Percentiles rank a stretch among this genome's conserved stretches.
These are phyloP conservation scores for Pyrenophora teres DNA, from an alignment of 2,329 filamentous ascomycete genomes.

Conservation along the genomic window DNA sequence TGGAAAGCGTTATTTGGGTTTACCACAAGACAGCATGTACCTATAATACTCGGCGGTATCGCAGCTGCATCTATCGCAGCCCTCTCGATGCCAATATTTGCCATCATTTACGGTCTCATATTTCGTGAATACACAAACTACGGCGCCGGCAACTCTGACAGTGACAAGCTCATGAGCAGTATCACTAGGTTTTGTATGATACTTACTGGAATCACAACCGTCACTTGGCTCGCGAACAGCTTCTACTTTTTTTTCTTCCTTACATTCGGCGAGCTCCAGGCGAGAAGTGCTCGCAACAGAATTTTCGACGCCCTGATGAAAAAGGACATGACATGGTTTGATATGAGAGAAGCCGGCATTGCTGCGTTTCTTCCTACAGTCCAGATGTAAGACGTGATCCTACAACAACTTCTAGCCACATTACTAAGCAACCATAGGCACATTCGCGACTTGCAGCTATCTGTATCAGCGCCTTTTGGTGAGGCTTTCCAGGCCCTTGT, in stretches of 20 bases:
- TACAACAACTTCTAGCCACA: not conserved
- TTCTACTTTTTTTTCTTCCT: constrained; percentile 74
- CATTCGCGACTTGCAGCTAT: constrained; percentile 78
- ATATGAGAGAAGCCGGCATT: constrained; percentile 71
- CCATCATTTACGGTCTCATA: constrained; percentile 73
- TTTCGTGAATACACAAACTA: constrained; percentile 74
- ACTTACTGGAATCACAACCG: constrained; percentile 66
- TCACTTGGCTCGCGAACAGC: constrained; percentile 69
- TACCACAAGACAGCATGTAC: constrained; percentile 64
- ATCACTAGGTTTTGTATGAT: constrained; percentile 66
- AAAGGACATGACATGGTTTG: constrained; percentile 83
- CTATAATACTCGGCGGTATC: constrained; percentile 60
- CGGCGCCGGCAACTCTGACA: constrained; percentile 59
- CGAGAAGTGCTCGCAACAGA: constrained; percentile 64
- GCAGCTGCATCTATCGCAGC: constrained; percentile 64
- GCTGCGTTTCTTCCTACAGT: constrained; percentile 71
- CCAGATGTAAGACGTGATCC: constrained; percentile 65
- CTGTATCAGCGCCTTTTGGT: constrained; percentile 79
- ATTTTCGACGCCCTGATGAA: constrained; percentile 72
- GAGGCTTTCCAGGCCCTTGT: constrained; percentile 67
- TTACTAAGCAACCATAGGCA: constrained; percentile 60
- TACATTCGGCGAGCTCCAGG: constrained; percentile 80
- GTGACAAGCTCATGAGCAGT: constrained; percentile 58
- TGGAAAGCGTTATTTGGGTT: constrained; percentile 73
- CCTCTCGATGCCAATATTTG: constrained; percentile 65